These are phyloP conservation scores for Talaromyces sp. DNA, from an alignment of 2,329 filamentous ascomycete genomes.

Conservation along the genomic window DNA sequence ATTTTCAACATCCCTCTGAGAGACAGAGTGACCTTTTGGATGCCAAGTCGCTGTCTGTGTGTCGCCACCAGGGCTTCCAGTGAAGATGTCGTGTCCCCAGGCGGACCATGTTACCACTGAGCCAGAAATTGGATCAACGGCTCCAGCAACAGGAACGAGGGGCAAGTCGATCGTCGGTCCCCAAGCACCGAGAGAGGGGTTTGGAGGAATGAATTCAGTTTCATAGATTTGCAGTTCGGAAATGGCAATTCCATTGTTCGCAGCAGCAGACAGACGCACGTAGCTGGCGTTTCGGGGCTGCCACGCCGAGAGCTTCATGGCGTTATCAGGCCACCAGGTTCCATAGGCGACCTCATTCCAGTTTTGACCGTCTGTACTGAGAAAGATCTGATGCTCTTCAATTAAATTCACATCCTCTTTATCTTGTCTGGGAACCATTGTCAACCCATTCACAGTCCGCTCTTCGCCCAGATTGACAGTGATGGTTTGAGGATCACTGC, in stretches of 20 bases:
- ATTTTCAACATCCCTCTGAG: slow-evolving; percentile 22
- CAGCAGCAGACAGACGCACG: slow-evolving; percentile 4
- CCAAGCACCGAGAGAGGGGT: slow-evolving; percentile 22
- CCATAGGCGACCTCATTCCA: slow-evolving; percentile 17
- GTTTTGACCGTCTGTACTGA: slow-evolving; percentile 6
- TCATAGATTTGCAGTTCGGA: slow-evolving; percentile 15
- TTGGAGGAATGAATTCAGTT: slow-evolving; percentile 8
- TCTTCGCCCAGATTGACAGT: not conserved
- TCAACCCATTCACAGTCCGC: not conserved
- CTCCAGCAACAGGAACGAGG: slow-evolving; percentile 28
- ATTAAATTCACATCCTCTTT: not conserved
- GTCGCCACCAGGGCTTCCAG: not conserved
- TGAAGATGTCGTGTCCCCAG: slow-evolving; percentile 12
- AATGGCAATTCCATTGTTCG: slow-evolving; percentile 6
- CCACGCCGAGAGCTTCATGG: slow-evolving; percentile 11
- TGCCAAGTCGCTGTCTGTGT: slow-evolving; percentile 19
- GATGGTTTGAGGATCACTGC: not conserved
- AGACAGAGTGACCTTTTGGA: slow-evolving; percentile 1
- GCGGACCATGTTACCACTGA: slow-evolving; percentile 22
- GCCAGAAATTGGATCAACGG: slow-evolving; percentile 19
- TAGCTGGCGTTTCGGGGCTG: slow-evolving; percentile 13
- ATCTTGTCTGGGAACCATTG: not conserved
- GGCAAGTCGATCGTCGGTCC: slow-evolving; percentile 31
- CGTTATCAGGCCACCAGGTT: slow-evolving; percentile 16
- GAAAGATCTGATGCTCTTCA: not conserved